Base-by-base conservation (phyloP, 2,329 filamentous ascomycete species). In the Aspergillus texensis region DNA sequence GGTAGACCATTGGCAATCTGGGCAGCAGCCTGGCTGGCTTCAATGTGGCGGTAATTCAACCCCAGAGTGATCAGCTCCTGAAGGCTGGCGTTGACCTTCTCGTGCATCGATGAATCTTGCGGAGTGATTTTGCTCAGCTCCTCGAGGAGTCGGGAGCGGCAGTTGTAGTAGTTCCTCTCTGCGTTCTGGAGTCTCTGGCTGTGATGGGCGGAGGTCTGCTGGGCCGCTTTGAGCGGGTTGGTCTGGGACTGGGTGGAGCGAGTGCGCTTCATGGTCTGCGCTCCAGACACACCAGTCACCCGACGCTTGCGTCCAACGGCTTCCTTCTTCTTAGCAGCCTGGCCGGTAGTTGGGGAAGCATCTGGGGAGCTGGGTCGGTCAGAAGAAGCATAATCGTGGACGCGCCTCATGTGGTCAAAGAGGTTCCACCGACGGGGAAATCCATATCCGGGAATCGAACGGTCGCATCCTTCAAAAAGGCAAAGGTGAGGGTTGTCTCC, bases 351-450 rank as follows among this genome's bases (percentile, higher is more conserved):
- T 11, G 77, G 75, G 6, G 77, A 75, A 48, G 71, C 71, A 68
- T 81, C 79, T 3, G 78, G 78, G 1, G 79, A 81, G 71, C 78
- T 80, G 63, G 75, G 75, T 21, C 75, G 76, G 63, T 81, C 79
- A 10, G 77, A 80, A 21, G 76, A 74, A 55, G 75, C 82, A 72
- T 86, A 87, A 68, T 87, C 85, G 72, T 98, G 94, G 9, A 97
- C 94, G 66, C 94, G 90, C 81, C 93, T 92, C 94, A 97, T 97
- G 84, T 98, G 94, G 81, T 98, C 94, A 78, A 91, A 89, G 60
- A 97, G 86, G 81, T 98, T 98, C 92, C 95, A 98, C 72, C 94
- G 90, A 72, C 94, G 90, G 43, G 94, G 94, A 75, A 98, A 98
- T 71, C 94, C 94, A 77, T 94, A 93, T 71, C 93, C 93, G 28